Evolutionary conservation across 495 filamentous ascomycete species (phyloP), one percentile per base, ranked within the genome.

Genomic region (Podospora didyma): DNA sequence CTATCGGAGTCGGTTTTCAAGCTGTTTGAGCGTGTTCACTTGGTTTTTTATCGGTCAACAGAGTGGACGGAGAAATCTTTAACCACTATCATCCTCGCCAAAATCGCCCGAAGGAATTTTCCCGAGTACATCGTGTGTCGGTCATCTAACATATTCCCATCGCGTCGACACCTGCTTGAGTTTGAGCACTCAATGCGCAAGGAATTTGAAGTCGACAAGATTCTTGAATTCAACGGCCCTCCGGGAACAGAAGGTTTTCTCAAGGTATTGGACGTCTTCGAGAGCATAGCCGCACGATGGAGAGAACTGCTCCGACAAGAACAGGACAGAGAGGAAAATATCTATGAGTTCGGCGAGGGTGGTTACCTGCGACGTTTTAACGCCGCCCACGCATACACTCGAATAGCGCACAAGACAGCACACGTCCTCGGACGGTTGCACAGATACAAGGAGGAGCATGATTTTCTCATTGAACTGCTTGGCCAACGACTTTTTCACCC

Each of bases 21-120:
- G 56, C 80, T 98, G 4, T 98, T 98, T 62, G 92, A 96, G 66
- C 83, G 94, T 28, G 90, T 97, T 1, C 93, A 97, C 71, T 73
- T 98, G 7, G 92, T 98, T 49, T 97, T 96, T 67, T 97, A 97
- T 66, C 81, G 92, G 28, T 97, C 92, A 24, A 96, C 92, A 0
- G 92, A 96, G 67, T 97, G 93, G 92, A 94, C 92, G 0, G 94
- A 97, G 62, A 97, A 96, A 62, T 96, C 93, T 11, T 80, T 98
- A 2, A 96, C 90, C 2, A 93, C 92, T 2, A 93, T 97, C 57
- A 96, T 98, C 54, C 83, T 98, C 11, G 89, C 94, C 14, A 90
- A 91, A 52, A 94, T 92, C 24, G 86, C 89, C 7, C 82, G 84
- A 46, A 82, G 89, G 21, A 96, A 92, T 66, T 97, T 96, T 53